Evolutionary conservation across 495 filamentous ascomycete species (phyloP), one percentile per base, ranked within the genome.

Genomic region (Hyaloscypha variabilis): DNA sequence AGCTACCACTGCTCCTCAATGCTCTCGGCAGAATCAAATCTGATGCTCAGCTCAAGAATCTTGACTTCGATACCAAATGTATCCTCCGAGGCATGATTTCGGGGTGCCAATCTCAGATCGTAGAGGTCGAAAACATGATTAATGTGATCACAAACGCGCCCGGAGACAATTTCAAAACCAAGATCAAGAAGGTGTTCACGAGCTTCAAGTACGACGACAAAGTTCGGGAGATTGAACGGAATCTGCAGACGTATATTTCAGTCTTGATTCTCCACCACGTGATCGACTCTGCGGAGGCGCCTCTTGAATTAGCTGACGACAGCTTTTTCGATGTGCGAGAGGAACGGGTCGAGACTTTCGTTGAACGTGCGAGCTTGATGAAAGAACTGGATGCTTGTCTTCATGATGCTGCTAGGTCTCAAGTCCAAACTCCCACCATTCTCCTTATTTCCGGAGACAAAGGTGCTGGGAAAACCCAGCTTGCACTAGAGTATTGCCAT

Each of bases 61-160:
- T 68, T 25, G 66, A 68, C 23, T 68, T 68, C 39, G 66, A 68
- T 24, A 64, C 60, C 10, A 68, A 60, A 64, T 68, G 66, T 25
- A 60, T 68, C 13, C 66, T 68, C 19, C 39, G 51, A 2, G 66
- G 66, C 14, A 64, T 68, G 46, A 31, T 68, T 17, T 68, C 66
- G 2, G 66, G 66, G 17, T 68, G 66, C 51, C 17, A 13, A n/a
- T 21, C 55, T 2, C 66, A 68, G 42, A 51, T 68, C 14, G 55
- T 60, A 1, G 66, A 68, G 50, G 56, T 68, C 11, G 61, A 68
- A 24, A 60, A n/a, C 17, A 68, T 68, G 54, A 56, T 68, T 31
- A 61, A 68, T 29, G 49, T 53, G n/a, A 64, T 68, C 23, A 55
- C 66, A 0, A 25, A 49, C 24, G 21, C 57, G 28, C 66, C 66